These are phyloP conservation scores for Myrmaecium sp. DNA, from an alignment of 2,329 filamentous ascomycete species.

Conservation along the genomic window DNA sequence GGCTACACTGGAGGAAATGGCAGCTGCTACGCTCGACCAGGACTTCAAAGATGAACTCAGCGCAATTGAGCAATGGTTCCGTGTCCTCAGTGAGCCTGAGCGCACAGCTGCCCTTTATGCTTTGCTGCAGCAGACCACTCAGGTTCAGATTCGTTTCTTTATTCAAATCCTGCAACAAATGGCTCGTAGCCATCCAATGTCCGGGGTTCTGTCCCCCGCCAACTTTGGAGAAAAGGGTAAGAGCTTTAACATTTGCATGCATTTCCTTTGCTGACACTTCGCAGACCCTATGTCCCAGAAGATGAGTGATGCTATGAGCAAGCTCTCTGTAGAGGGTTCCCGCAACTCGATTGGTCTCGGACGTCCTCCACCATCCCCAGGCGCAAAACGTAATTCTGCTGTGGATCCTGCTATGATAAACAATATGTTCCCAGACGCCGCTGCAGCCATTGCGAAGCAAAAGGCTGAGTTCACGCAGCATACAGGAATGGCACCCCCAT, in stretches of 20 bases:
- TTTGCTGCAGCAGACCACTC: constrained; percentile 90
- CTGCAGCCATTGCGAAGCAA: constrained; percentile 94
- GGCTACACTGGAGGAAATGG: constrained; percentile 98
- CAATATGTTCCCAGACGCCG: constrained; percentile 97
- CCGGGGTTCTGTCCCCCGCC: constrained; percentile 79
- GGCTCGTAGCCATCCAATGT: constrained; percentile 97
- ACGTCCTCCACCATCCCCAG: constrained; percentile 60
- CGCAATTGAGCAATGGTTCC: constrained; percentile 99
- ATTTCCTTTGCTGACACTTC: constrained; percentile 9
- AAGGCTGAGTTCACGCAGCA: constrained; percentile 96
- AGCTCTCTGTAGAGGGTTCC: constrained; percentile 72
- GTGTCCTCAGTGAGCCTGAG: constrained; percentile 90
- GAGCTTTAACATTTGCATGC: constrained; percentile 8
- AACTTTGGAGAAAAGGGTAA: constrained; percentile 87
- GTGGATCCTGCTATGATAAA: constrained; percentile 88
- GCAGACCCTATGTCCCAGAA: constrained; percentile 93
- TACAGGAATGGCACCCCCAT: constrained; percentile 74
- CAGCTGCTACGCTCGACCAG: constrained; percentile 92
- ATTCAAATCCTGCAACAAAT: constrained; percentile 98
- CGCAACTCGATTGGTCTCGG: constrained; percentile 61
- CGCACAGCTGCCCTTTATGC: constrained; percentile 90
- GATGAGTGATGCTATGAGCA: constrained; percentile 90
- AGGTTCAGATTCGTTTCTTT: constrained; percentile 98
- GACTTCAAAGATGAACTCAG: constrained; percentile 99
- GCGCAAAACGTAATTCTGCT: constrained; percentile 83